Evolutionary conservation across 192 early-diverging fungal genomes (phyloP).

Genomic region (Pilaira anomala): DNA sequence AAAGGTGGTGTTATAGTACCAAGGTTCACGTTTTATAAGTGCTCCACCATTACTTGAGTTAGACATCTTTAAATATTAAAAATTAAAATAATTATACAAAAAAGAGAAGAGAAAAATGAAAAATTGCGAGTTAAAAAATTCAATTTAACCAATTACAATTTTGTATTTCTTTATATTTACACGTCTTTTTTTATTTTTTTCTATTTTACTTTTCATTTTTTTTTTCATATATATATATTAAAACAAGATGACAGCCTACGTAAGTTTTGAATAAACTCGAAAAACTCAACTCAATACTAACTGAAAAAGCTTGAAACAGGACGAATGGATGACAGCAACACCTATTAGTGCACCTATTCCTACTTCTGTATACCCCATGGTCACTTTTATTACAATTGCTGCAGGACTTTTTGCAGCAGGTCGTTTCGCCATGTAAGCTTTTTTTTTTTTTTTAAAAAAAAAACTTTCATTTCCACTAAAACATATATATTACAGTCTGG

Average conservation of each 20-base stretch:
- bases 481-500: slow-evolving; percentile 12
- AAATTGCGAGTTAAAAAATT: neutral
- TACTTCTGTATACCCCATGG: slow-evolving; percentile 18
- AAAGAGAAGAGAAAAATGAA: neutral
- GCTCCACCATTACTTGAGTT: neutral
- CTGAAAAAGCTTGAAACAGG: slow-evolving; percentile 7
- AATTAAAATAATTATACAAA: neutral
- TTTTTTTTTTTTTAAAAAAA: neutral
- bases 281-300: neutral
- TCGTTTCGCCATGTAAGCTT: slow-evolving; percentile 30
- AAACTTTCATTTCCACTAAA: neutral
- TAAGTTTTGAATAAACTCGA: neutral
- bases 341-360: slow-evolving; percentile 24
- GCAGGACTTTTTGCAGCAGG: slow-evolving; percentile 26
- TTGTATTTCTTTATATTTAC: neutral
- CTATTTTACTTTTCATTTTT: too few species aligned
- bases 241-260: slow-evolving; percentile 22
- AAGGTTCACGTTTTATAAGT: slow-evolving; percentile 22
- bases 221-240: too few species aligned
- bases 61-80: neutral
- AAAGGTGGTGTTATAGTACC: slow-evolving; percentile 36
- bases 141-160: neutral
- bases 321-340: slow-evolving; percentile 24
- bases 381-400: slow-evolving; percentile 15
- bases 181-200: neutral